Evolutionary conservation across 306 rosid species (phyloP).

Genomic region (Vachellia collinsii): DNA sequence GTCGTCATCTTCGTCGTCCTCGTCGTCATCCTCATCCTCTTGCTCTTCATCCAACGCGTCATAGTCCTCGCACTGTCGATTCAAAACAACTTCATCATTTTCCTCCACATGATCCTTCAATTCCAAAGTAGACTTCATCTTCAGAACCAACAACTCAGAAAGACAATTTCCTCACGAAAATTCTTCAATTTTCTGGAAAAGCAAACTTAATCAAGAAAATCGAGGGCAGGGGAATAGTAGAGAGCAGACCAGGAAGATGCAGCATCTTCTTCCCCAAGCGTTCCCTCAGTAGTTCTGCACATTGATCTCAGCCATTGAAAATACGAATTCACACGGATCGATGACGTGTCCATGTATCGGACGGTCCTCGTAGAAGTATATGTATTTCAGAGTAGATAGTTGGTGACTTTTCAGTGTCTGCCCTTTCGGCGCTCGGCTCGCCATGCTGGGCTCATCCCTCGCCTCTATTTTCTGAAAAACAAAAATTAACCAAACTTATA

Average conservation of each 20-base stretch:
- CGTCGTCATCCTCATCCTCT: conserved; percentile 59
- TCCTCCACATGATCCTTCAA: conserved; percentile 55
- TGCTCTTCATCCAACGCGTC: conserved; percentile 46
- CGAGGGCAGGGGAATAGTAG: conserved; percentile 25
- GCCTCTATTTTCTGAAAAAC: no score
- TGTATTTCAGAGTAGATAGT: conserved; percentile 38
- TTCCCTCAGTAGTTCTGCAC: conserved; percentile 66
- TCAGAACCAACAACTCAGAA: conserved; percentile 20
- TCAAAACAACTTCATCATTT: conserved; percentile 43
- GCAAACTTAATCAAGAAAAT: conserved; percentile 32
- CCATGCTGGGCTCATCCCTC: neutral
- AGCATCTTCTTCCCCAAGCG: conserved; percentile 58
- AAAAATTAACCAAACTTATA: no score
- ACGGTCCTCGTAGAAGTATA: conserved; percentile 46
- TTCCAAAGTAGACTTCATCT: conserved; percentile 67
- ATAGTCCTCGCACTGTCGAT: conserved; percentile 43
- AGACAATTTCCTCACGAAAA: conserved; percentile 18
- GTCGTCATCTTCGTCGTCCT: conserved; percentile 43
- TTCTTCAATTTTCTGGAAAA: conserved; percentile 5
- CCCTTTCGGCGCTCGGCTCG: conserved; percentile 61
- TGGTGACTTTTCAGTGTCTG: neutral
- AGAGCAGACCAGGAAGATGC: conserved; percentile 37
- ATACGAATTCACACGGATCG: conserved; percentile 51
- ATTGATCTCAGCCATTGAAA: conserved; percentile 63
- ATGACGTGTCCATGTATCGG: conserved; percentile 59